Percentiles rank a stretch among this genome's conserved stretches.
phyloP scores from a whole-genome alignment of 2,329 filamentous ascomycete genomes.

The Monosporascus sp. region DNA sequence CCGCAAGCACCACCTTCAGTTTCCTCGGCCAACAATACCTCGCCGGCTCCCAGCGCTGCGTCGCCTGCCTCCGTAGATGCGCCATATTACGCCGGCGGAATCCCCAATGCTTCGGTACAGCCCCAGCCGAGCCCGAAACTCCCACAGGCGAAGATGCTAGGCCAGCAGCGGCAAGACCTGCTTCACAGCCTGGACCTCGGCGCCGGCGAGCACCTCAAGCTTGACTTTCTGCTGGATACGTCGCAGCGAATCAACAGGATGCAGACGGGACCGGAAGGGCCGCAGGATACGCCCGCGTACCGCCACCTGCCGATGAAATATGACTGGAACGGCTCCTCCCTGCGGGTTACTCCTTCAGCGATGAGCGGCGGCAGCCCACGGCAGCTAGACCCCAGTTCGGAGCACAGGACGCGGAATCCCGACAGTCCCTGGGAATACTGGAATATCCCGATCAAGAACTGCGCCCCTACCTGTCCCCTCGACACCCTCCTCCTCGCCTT shows the following conservation, averaged over 20 bases:
- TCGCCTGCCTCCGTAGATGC: constrained; percentile 3
- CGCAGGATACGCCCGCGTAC: constrained; percentile 40
- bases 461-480: constrained; percentile 66
- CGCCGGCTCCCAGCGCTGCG: constrained; percentile 35
- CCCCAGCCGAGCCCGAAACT: constrained; percentile 20
- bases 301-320: constrained; percentile 46
- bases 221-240: constrained; percentile 67
- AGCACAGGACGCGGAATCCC: constrained; percentile 1
- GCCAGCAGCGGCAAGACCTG: constrained; percentile 45
- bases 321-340: constrained; percentile 35
- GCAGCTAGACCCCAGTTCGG: constrained; percentile 5
- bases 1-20: constrained; percentile 18
- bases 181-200: constrained; percentile 55
- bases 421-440: constrained; percentile 10
- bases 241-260: constrained; percentile 50
- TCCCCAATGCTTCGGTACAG: constrained; percentile 1
- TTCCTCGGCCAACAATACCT: constrained; percentile 27
- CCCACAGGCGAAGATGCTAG: constrained; percentile 28
- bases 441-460: constrained; percentile 50
- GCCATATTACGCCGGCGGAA: neutral
- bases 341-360: constrained; percentile 1
- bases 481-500: constrained; percentile 79
- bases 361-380: constrained; percentile 4
- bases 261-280: constrained; percentile 43
- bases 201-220: constrained; percentile 58